phyloP scores from a whole-genome alignment of 495 filamentous ascomycete species.

The Durotheca rogersii region DNA sequence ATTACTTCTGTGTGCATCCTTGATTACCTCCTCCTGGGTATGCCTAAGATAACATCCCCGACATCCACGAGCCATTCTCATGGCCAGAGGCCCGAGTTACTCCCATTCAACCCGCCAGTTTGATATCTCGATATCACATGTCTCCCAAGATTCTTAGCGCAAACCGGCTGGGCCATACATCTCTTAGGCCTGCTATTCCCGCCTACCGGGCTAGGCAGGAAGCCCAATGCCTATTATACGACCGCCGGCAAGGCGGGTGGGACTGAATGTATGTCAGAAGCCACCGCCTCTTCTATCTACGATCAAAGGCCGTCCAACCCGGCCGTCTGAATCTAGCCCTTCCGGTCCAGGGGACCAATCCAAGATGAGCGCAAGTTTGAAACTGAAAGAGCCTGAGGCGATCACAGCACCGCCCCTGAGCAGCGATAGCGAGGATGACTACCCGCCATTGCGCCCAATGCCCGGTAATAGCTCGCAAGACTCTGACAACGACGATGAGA shows the following conservation, averaged over 20 bases:
- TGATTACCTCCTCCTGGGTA: too few species aligned
- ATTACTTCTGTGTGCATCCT: too few species aligned
- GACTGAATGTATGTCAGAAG: constrained; percentile 10
- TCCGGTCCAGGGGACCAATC: constrained; percentile 7
- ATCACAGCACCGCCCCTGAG: constrained; percentile 28
- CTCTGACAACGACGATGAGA: constrained; percentile 21
- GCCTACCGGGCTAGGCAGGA: background rate
- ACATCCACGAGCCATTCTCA: background rate
- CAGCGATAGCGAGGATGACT: constrained; percentile 29
- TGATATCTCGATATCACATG: background rate
- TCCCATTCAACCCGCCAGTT: background rate
- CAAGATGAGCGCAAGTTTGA: background rate
- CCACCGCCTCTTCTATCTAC: constrained; percentile 13
- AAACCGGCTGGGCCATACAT: background rate
- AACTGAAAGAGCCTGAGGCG: constrained; percentile 18
- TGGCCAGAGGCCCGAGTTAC: background rate
- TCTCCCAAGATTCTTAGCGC: background rate
- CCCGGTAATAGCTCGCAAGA: constrained; percentile 1
- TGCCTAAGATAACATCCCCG: background rate
- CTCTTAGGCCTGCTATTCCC: background rate
- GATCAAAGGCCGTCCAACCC: constrained; percentile 1
- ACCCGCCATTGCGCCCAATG: background rate
- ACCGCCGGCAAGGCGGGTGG: constrained; percentile 6
- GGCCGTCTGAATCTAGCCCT: background rate
- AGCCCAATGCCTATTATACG: constrained; percentile 7